Evolutionary conservation across 2,329 filamentous ascomycete genomes (phyloP).

Genomic region (Claviceps capensis): DNA sequence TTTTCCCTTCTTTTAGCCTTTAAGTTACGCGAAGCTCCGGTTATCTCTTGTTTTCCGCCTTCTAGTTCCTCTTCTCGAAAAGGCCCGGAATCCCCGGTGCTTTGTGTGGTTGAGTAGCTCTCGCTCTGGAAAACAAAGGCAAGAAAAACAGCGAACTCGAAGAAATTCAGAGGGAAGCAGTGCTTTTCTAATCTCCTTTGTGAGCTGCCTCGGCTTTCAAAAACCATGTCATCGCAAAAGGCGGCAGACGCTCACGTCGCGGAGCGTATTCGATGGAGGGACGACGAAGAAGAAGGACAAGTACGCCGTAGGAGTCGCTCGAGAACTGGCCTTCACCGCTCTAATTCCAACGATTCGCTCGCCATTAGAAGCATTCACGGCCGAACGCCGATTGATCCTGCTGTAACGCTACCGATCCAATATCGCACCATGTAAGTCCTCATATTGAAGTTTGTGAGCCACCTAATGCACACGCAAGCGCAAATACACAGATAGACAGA

Average conservation of each 20-base stretch:
- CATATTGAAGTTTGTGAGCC: neutral
- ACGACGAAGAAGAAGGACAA: constrained; percentile 19
- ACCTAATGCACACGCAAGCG: neutral
- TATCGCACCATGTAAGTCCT: constrained; percentile 37
- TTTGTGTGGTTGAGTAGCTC: no score
- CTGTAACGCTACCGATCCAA: constrained; percentile 32
- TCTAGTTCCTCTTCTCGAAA: no score
- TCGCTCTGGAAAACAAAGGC: no score
- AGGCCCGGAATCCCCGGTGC: no score
- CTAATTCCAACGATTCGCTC: constrained; percentile 23
- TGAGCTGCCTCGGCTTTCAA: neutral
- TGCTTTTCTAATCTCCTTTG: neutral
- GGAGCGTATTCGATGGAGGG: constrained; percentile 23
- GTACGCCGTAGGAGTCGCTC: constrained; percentile 10
- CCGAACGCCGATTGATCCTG: constrained; percentile 12
- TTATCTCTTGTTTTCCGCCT: no score
- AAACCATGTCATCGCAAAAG: constrained; percentile 8
- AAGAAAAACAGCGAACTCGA: no score
- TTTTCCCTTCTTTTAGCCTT: no score
- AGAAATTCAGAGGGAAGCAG: neutral
- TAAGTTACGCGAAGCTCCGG: no score
- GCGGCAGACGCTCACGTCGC: constrained; percentile 5
- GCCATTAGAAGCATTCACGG: constrained; percentile 27
- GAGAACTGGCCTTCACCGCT: constrained; percentile 7
- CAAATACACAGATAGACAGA: neutral